Percentiles rank a stretch among this genome's conserved stretches.
Evolutionary conservation across 169 alveolate species (phyloP).

Genomic region (Eimeria praecox): DNA sequence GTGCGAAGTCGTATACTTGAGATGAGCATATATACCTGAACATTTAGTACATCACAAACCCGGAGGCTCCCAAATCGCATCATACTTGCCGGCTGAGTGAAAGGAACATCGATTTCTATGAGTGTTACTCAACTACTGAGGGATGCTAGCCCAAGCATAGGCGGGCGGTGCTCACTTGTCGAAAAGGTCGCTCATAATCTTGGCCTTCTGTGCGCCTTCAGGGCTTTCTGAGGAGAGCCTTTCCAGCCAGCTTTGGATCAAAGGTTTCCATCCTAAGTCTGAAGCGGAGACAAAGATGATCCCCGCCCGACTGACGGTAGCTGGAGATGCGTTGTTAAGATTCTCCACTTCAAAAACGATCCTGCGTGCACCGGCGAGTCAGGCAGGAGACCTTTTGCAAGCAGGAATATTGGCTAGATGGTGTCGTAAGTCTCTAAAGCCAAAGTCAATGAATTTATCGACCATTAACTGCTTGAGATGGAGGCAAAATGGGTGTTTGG

Average conservation of each 20-base stretch:
- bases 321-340: constrained; percentile 96
- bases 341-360: constrained; percentile 96
- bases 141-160: background rate
- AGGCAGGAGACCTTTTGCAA: background rate
- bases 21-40: constrained; percentile 83
- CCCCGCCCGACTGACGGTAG: constrained; percentile 97
- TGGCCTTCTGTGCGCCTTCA: constrained; percentile 90
- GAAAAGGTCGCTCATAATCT: constrained; percentile 86
- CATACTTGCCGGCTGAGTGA: background rate
- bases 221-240: constrained; percentile 85
- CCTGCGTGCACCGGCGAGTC: constrained; percentile 84
- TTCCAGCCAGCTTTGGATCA: constrained; percentile 94
- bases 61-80: background rate
- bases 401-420: background rate
- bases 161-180: constrained; percentile 86
- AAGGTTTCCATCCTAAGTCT: constrained; percentile 96
- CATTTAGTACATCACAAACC: background rate
- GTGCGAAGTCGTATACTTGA: constrained; percentile 81
- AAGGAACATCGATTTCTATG: background rate
- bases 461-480: background rate
- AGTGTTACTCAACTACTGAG: background rate
- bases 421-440: background rate
- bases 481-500: background rate
- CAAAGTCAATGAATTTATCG: background rate
- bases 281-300: constrained; percentile 95